Evolutionary conservation across 164 flowering plant species (phyloP), one percentile per base, ranked within the genome.

Genomic region (Warburgia ugandensis): DNA sequence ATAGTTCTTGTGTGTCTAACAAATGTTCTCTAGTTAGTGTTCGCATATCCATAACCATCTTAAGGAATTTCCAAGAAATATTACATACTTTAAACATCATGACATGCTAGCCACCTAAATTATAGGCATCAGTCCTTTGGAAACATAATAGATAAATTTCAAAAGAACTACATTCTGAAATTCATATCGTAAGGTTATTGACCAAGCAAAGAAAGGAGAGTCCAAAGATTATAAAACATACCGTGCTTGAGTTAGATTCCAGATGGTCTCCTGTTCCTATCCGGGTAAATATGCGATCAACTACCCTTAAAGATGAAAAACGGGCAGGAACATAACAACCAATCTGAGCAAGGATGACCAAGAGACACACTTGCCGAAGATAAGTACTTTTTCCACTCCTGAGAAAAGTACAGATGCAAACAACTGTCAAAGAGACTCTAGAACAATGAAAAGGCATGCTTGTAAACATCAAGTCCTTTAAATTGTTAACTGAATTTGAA

Each of bases 361-460:
- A 50, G 43, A 94, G 86, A 65, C 99, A 94, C 52, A 89, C 81
- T 83, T 94, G 99, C 63, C 86, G 99, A 55, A 94, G 95, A 69
- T 89, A 94, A 26, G 99, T 89, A 68, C 99, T 94, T 70, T 94
- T 94, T 32, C 99, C 99, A 75, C 99, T 89, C 99, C 99, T 94
- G 72, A 38, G 52, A 25, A 58, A 46, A 42, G 29, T 38, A 43
- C 11, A 38, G 38, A 29, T 37, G 14, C 12, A 10, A n/a, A 16
- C 11, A 16, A 30, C 23, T 17, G 36, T 48, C 49, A 28, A 26
- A 45, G 14, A 5, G 8, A 45, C 49, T 13, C 19, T 27, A 31
- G 11, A 60, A 47, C 27, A 31, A 43, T 35, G 20, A 51, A 25
- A 29, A 25, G n/a, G 23, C 23, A 54, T 45, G 29, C 43, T 53